Base-by-base conservation (phyloP, 257 asterid genomes). In the Capsicum chinense region DNA sequence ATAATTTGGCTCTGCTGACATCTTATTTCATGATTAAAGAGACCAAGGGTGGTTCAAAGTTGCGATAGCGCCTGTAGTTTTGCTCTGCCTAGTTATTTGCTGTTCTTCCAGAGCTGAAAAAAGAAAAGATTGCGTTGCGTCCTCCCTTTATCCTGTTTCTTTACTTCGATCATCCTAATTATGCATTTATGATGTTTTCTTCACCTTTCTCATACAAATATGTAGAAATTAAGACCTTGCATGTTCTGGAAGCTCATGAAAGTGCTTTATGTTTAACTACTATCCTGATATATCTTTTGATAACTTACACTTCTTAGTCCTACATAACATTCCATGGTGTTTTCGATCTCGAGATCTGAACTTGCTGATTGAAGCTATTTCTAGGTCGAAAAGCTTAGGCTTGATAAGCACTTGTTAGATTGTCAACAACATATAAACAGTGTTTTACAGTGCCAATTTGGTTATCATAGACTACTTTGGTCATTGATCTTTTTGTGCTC, bases 181-280 rank as follows among this genome's bases (percentile, higher is more conserved):
- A 39, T 69, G 78, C 54, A 42, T 15, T 69, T 69, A 39, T 69
- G 78, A 26, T 15, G 78, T 69, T 69, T 69, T 69, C 54, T 69
- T 39, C 78, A 16, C 78, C 26, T 4, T 39, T 69, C 33, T 69
- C 56, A 69, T 7, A 4, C 78, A 37, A 8, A 37, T 39, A 69
- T 69, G 78, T 69, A 69, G 54, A 69, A 15, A 69, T 14, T 42
- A 68, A 68, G 78, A 39, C 52, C 15, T 69, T 39, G 56, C 78
- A 69, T 39, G 33, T 10, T 69, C 54, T 69, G 56, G 78, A 69
- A 39, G 56, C 54, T 7, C 54, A 16, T 69, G 26, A 69, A 69
- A 69, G 15, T 4, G 2, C 33, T 17, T 47, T 39, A 15, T 39
- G 78, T 16, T 4, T 69, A 39, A 48, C 78, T 69, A 39, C 15